These are phyloP conservation scores for Quillaja saponaria DNA, from an alignment of 306 rosid genomes.

Conservation along the genomic window DNA sequence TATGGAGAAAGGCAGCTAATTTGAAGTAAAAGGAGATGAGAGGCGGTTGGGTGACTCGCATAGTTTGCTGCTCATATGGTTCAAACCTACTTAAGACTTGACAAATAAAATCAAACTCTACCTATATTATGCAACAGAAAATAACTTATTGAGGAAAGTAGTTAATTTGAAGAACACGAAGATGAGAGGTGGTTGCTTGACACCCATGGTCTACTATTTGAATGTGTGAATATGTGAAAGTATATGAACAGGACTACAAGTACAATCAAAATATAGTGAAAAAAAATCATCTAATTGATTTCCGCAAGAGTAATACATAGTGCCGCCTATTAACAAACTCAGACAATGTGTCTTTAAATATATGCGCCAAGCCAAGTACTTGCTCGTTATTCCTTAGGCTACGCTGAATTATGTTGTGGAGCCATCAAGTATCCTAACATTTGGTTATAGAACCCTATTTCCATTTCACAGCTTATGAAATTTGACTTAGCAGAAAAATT, in stretches of 20 bases:
- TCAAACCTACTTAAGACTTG: neutral
- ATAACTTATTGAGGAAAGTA: neutral
- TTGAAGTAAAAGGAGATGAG: neutral
- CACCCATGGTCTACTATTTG: conserved; percentile 18
- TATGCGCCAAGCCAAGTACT: neutral
- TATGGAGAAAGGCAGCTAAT: no score
- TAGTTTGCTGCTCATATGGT: no score
- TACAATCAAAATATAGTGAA: no score
- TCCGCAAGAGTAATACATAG: neutral
- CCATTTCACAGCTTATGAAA: neutral
- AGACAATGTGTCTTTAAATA: neutral
- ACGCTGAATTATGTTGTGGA: neutral
- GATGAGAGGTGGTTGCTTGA: conserved; percentile 14
- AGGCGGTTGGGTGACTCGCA: no score
- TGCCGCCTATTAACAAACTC: neutral
- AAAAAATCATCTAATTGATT: no score
- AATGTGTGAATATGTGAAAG: neutral
- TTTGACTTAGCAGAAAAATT: neutral
- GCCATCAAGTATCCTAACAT: no score
- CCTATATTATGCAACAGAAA: conserved; percentile 7
- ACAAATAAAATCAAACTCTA: conserved; percentile 17
- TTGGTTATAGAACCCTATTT: no score
- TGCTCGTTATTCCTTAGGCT: neutral
- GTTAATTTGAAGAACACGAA: conserved; percentile 10
- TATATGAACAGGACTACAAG: no score